Conservation (phyloP, 2,329 filamentous ascomycete genomes). For the Colletotrichum gloeosporioides region DNA sequence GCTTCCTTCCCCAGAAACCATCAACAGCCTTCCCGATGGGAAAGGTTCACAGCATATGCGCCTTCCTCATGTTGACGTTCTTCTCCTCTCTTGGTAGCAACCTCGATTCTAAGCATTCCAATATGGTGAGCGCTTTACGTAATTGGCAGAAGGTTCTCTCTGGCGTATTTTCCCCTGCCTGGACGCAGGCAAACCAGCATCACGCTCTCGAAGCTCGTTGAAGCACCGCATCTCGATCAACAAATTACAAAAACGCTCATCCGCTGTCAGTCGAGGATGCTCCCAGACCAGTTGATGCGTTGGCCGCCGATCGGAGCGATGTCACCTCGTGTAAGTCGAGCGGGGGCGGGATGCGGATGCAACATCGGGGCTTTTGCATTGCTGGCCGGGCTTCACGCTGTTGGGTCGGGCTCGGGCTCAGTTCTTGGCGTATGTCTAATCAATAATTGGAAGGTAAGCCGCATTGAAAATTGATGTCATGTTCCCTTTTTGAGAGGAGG, state of each 20-base stretch:
- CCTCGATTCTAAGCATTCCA: rapidly evolving
- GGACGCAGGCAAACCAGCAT: background rate
- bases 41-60: background rate
- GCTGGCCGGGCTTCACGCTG: background rate
- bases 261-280: background rate
- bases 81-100: background rate
- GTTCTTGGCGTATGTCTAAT: background rate
- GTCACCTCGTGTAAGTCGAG: background rate
- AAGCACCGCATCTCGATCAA: background rate
- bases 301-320: background rate
- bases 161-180: rapidly evolving
- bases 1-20: background rate
- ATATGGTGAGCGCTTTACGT: background rate
- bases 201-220: rapidly evolving
- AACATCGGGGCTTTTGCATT: background rate
- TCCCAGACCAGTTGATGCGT: background rate
- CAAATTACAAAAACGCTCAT: background rate
- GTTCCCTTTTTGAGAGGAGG: background rate
- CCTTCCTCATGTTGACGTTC: background rate
- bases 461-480: background rate
- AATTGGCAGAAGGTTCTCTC: background rate
- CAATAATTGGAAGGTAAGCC: background rate
- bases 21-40: rapidly evolving
- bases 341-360: background rate
- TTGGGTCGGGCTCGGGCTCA: background rate